Conservation (phyloP, 176 grass and related monocot species). For the Bonia amplexicaulis region DNA sequence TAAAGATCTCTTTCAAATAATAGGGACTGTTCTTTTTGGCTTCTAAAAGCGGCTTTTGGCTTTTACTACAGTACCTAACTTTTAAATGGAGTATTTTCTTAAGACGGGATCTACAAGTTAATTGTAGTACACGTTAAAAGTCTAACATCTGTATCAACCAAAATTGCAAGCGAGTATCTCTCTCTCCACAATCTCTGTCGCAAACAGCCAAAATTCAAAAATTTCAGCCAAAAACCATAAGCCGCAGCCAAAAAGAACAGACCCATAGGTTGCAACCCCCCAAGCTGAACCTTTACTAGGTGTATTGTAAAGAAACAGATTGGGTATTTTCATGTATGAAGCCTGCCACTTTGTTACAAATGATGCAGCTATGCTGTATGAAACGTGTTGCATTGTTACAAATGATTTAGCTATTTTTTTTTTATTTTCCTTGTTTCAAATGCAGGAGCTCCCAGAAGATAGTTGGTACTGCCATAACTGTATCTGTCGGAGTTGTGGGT, state of each 20-base stretch:
- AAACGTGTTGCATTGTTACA: background rate
- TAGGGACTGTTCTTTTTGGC: too few relatives aligned
- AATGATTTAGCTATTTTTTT: background rate
- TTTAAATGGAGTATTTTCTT: too few relatives aligned
- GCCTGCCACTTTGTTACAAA: background rate
- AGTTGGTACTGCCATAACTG: conserved; percentile 48
- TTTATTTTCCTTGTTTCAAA: background rate
- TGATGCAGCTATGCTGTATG: background rate
- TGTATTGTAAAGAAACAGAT: background rate
- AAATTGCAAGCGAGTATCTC: too few relatives aligned
- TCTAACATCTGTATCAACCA: too few relatives aligned
- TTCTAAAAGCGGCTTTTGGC: too few relatives aligned
- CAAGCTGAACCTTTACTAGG: background rate
- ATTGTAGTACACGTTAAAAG: too few relatives aligned
- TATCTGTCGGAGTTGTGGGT: conserved; percentile 32
- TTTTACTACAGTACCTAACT: too few relatives aligned
- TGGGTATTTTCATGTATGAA: background rate
- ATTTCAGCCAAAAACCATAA: too few relatives aligned
- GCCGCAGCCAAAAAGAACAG: too few relatives aligned
- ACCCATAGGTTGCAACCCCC: background rate
- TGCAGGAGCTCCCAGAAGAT: conserved; percentile 42
- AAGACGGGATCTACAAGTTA: too few relatives aligned
- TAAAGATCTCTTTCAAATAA: background rate
- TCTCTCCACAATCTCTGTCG: too few relatives aligned
- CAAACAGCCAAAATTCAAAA: too few relatives aligned